Evolutionary conservation across 1,284 basidiomycete genomes (phyloP), one percentile per base, ranked within the genome.

Genomic region (Ganoderma resinaceum): DNA sequence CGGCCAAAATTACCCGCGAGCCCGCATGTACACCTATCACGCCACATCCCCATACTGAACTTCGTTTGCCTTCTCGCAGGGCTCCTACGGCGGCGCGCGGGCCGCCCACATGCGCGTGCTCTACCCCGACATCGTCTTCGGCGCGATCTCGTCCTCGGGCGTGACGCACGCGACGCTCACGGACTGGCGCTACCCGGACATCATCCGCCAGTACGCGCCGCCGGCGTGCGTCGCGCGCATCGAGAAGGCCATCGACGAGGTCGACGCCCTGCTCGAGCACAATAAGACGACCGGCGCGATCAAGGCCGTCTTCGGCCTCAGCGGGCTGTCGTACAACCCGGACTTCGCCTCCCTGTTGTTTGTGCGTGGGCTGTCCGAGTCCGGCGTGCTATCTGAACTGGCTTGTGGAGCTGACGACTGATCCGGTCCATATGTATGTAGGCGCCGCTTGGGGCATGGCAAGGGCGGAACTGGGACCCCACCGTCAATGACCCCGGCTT

Each of bases 81-180:
- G 93, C 16, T 94, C 92, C 0, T 97, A 99, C 76, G 96, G 96
- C 14, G 97, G 97, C 63, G 97, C 95, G 12, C 90, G 97, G 23
- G 92, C 96, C 0, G 97, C 97, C 0, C 95, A 98, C 77, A 96
- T 98, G 92, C 90, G 90, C 62, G 82, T 95, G 43, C 84, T 96
- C 29, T 95, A 95, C 76, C 96, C 96, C 0, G 89, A 97, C 37
- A 84, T 97, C 33, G 94, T 97, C 18, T 97, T 88, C 80, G 97
- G 96, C 26, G 92, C 95, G 0, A 97, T 99, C 72, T 95, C 96
- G 1, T 95, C 93, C 23, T 95, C 93, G 73, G 94, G 93, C 58
- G 92, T 94, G 20, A 92, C 91, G 3, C 92, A 94, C 76, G 92
- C 95, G 11, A 81, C 87, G 8, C 79, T 93, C 29, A 81, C 85